Conservation (phyloP, 2,329 filamentous ascomycete genomes). For the Dothideomycetidae sp. region DNA sequence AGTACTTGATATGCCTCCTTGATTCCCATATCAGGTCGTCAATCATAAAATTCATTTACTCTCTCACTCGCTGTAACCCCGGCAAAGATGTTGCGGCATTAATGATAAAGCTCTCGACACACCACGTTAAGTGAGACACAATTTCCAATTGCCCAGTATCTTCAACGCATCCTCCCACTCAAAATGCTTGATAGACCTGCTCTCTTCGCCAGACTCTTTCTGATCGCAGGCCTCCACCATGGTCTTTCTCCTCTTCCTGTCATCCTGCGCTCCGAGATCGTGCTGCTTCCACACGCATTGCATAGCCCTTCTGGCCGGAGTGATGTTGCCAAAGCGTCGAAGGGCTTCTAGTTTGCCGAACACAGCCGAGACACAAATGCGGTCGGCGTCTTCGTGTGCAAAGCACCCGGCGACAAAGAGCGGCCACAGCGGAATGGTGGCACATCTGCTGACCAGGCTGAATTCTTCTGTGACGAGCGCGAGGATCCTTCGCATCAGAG, state of each 20-base stretch:
- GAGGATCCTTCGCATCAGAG: not conserved
- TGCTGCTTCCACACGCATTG: not conserved
- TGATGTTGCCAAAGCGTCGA: not conserved
- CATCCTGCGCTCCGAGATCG: not conserved
- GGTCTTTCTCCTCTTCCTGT: not conserved
- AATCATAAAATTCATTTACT: no score
- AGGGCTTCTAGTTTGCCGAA: not conserved
- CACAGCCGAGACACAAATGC: not conserved
- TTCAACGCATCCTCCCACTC: not conserved
- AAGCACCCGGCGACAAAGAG: not conserved
- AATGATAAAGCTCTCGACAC: no score
- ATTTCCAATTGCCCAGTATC: not conserved
- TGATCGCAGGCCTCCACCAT: no score
- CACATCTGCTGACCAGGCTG: not conserved
- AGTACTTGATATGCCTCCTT: no score
- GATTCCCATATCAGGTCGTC: no score
- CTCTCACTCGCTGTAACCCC: no score
- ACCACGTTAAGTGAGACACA: not conserved
- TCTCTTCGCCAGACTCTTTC: no score
- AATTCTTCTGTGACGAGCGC: not conserved
- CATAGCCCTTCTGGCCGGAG: not conserved
- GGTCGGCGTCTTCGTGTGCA: not conserved
- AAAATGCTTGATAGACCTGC: not conserved
- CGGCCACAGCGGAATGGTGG: not conserved
- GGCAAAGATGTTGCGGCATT: no score